phyloP scores from a whole-genome alignment of 352 stramenopile genomes.

The Albugo laibachii region DNA sequence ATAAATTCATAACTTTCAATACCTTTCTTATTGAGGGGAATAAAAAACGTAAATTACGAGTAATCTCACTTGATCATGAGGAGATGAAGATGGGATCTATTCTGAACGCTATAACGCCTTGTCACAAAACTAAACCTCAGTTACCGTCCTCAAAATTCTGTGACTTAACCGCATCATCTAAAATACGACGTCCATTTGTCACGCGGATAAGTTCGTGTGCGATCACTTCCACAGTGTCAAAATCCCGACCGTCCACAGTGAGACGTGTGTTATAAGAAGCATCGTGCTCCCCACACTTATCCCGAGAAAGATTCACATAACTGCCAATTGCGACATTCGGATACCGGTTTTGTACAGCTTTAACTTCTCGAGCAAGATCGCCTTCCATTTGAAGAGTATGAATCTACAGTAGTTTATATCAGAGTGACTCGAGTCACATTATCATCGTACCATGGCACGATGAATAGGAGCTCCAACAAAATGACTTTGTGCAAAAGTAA shows the following conservation, averaged over 20 bases:
- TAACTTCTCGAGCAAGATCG: constrained; percentile 37
- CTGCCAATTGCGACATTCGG: constrained; percentile 56
- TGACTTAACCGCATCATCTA: background rate
- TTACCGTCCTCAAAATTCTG: background rate
- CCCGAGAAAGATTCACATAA: constrained; percentile 61
- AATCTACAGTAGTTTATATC: constrained; percentile 17
- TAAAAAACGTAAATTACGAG: no score
- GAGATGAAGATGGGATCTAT: no score
- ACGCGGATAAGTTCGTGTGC: constrained; percentile 16
- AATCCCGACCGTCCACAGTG: constrained; percentile 37
- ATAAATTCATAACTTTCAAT: no score
- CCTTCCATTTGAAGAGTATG: constrained; percentile 48
- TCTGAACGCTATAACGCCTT: no score
- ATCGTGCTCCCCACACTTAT: constrained; percentile 31
- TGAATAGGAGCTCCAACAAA: constrained; percentile 63
- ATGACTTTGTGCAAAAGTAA: constrained; percentile 53
- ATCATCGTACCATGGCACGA: constrained; percentile 34
- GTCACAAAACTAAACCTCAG: no score
- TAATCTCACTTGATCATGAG: no score
- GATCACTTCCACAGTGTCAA: constrained; percentile 28
- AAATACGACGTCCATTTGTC: constrained; percentile 9
- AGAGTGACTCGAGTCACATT: constrained; percentile 1
- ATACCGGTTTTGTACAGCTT: constrained; percentile 37
- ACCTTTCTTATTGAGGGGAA: no score
- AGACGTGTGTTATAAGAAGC: constrained; percentile 43